These are phyloP conservation scores for Lindgomyces ingoldianus DNA, from an alignment of 495 filamentous ascomycete genomes.

Conservation along the genomic window DNA sequence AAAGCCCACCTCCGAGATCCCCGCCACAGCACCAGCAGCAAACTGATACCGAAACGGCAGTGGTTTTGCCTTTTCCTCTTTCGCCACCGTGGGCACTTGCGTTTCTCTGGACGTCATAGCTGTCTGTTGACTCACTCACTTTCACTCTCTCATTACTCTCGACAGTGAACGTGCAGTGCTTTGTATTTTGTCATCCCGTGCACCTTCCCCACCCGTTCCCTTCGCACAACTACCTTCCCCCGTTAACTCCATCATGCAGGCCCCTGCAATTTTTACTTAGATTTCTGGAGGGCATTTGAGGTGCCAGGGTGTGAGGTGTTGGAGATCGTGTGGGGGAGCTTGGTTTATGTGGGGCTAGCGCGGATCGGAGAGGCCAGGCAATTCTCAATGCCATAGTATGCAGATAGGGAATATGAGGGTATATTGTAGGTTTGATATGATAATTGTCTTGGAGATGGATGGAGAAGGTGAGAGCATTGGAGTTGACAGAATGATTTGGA, in stretches of 20 bases:
- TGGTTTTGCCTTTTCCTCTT: slow-evolving; percentile 4
- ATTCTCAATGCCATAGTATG: background rate
- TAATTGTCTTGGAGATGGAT: background rate
- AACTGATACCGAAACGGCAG: slow-evolving; percentile 33
- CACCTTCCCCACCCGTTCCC: slow-evolving; percentile 17
- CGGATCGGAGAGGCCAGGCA: background rate
- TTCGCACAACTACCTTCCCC: no score
- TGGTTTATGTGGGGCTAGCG: slow-evolving; percentile 32
- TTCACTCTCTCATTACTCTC: no score
- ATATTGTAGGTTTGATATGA: background rate
- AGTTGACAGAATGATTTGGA: background rate
- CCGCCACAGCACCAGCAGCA: slow-evolving; percentile 32
- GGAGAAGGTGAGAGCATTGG: no score
- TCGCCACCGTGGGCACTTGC: background rate
- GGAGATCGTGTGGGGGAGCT: slow-evolving; percentile 16
- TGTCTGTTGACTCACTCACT: no score
- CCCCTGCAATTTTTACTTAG: slow-evolving; percentile 8
- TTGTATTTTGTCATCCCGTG: slow-evolving; percentile 1
- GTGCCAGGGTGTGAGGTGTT: slow-evolving; percentile 7
- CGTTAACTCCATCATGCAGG: background rate
- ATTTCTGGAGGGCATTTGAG: background rate
- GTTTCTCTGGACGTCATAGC: slow-evolving; percentile 9
- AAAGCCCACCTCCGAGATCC: slow-evolving; percentile 25
- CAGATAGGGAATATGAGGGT: background rate
- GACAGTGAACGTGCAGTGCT: no score